These are phyloP conservation scores for Phascolomyces articulosus DNA, from an alignment of 371 early-diverging fungal species.

Conservation along the genomic window DNA sequence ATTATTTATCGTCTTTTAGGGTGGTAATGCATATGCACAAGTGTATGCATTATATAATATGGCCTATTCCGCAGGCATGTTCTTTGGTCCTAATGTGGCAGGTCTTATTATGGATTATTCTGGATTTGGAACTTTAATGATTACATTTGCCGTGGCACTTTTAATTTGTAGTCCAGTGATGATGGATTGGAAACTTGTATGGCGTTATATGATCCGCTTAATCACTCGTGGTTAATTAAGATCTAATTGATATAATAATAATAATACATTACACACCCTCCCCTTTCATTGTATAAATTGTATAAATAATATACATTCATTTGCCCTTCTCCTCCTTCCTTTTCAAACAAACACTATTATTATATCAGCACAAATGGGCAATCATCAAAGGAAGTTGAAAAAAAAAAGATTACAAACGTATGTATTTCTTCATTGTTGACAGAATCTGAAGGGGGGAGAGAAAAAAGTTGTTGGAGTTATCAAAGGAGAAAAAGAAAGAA, in stretches of 20 bases:
- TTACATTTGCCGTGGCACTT: constrained; percentile 29
- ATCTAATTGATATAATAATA: no score
- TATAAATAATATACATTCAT: no score
- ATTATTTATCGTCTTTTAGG: constrained; percentile 18
- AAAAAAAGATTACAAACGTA: constrained; percentile 6
- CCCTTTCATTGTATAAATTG: not conserved
- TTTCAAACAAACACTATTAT: no score
- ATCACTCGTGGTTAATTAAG: not conserved
- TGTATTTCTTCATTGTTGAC: constrained; percentile 5
- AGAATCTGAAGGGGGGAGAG: not conserved
- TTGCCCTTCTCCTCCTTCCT: no score
- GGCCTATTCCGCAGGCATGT: constrained; percentile 63
- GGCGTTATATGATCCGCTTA: not conserved
- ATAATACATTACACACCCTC: not conserved
- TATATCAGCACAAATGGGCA: no score
- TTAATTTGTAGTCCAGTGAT: constrained; percentile 45
- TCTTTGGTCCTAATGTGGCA: constrained; percentile 59
- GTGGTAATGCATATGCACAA: constrained; percentile 57
- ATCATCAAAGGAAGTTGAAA: not conserved
- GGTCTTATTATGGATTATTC: constrained; percentile 46
- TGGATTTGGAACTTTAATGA: constrained; percentile 42
- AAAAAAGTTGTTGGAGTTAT: not conserved
- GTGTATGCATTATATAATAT: constrained; percentile 61
- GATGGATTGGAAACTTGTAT: constrained; percentile 35
- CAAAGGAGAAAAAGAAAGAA: constrained; percentile 6